Evolutionary conservation across 352 stramenopile genomes (phyloP).

Genomic region (Ophiocytium majus): DNA sequence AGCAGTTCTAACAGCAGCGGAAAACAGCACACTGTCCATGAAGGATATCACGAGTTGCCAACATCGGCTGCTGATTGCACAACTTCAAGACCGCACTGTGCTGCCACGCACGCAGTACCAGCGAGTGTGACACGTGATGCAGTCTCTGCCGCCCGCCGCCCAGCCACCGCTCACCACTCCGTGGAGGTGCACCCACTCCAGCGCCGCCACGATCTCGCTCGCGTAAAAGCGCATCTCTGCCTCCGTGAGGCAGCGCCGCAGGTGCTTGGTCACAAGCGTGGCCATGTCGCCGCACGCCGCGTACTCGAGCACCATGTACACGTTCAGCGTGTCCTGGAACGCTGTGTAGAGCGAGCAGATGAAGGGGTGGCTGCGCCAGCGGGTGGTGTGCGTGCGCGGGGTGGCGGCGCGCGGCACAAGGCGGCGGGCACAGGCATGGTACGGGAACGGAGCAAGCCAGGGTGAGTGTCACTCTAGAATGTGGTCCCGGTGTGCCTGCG

Average conservation of each 20-base stretch:
- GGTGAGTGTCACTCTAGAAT: too few species aligned
- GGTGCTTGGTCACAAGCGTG: constrained; percentile 23
- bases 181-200: constrained; percentile 52
- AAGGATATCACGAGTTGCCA: too few species aligned
- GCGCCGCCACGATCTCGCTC: constrained; percentile 46
- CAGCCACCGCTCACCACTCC: constrained; percentile 38
- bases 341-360: constrained; percentile 50
- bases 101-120: too few species aligned
- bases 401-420: background rate
- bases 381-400: background rate
- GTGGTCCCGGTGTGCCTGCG: too few species aligned
- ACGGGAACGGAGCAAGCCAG: too few species aligned
- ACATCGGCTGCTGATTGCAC: too few species aligned
- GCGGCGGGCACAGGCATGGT: too few species aligned
- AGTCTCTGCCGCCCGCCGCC: too few species aligned
- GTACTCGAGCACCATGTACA: constrained; percentile 51
- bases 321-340: constrained; percentile 46
- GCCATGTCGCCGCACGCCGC: constrained; percentile 45
- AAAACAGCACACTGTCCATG: too few species aligned
- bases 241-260: constrained; percentile 34
- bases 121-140: too few species aligned
- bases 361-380: constrained; percentile 35
- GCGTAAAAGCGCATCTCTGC: constrained; percentile 42
- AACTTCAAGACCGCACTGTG: too few species aligned
- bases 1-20: too few species aligned